Percentiles rank a stretch among this genome's conserved stretches.
phyloP scores from a whole-genome alignment of 2,329 filamentous ascomycete genomes.

The Penicillium sp. region DNA sequence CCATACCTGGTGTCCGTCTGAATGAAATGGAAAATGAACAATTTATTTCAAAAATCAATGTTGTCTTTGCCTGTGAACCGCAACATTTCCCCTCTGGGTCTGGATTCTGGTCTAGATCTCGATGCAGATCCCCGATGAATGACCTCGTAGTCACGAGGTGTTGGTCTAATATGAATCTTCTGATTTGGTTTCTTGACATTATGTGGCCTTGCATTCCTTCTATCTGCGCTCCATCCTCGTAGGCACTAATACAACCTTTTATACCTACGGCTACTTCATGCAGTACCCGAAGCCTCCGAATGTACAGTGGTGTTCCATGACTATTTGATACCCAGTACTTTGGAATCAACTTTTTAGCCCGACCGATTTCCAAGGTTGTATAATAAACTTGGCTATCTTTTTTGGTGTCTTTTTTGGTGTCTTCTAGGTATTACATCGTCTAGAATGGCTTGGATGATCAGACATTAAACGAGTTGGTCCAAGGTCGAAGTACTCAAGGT shows the following conservation, averaged over 20 bases:
- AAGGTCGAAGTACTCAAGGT: no score
- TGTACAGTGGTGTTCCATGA: no score
- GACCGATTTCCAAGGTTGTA: no score
- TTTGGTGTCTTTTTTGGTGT: no score
- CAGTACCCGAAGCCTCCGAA: neutral
- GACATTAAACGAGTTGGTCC: no score
- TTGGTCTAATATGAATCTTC: neutral
- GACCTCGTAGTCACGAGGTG: constrained; percentile 7
- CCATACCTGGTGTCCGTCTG: constrained; percentile 38
- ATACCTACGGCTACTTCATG: neutral
- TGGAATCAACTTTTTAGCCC: no score
- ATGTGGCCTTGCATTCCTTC: neutral
- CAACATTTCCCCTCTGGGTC: neutral
- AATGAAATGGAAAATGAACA: constrained; percentile 47
- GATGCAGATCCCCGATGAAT: neutral
- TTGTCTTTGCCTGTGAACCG: constrained; percentile 10
- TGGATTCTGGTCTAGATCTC: neutral
- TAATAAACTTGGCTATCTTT: no score
- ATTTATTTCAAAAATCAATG: constrained; percentile 26
- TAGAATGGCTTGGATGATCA: no score
- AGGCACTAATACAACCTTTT: neutral
- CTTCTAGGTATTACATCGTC: no score
- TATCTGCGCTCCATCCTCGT: neutral
- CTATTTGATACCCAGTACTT: no score
- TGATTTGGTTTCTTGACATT: neutral